Percentiles rank a stretch among this genome's conserved stretches.
Conservation (phyloP, 164 flowering plant species). For the Saururus chinensis region DNA sequence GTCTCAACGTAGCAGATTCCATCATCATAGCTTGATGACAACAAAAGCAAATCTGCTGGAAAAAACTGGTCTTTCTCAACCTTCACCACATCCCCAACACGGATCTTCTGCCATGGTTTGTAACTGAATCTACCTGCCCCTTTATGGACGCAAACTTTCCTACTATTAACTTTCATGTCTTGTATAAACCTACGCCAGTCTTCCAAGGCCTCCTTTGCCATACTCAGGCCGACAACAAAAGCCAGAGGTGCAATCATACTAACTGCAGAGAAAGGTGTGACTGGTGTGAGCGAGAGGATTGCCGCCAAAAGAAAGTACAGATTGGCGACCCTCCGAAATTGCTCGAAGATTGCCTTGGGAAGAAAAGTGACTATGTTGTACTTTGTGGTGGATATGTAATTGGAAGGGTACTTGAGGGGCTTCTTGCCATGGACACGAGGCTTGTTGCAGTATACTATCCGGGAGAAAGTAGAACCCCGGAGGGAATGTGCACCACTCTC, state of each 20-base stretch:
- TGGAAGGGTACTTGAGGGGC: conserved; percentile 26
- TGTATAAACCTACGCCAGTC: conserved; percentile 45
- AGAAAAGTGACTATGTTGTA: conserved; percentile 29
- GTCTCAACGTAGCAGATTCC: conserved; percentile 90
- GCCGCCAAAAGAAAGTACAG: conserved; percentile 39
- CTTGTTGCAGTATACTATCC: conserved; percentile 29
- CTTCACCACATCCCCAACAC: conserved; percentile 66
- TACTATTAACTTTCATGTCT: conserved; percentile 66
- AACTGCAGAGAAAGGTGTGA: conserved; percentile 28
- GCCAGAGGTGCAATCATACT: conserved; percentile 37
- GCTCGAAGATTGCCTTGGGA: conserved; percentile 41
- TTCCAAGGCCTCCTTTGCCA: conserved; percentile 43
- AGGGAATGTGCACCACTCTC: conserved; percentile 12
- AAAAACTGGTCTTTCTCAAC: conserved; percentile 78
- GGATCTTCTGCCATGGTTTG: conserved; percentile 51
- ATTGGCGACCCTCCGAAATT: conserved; percentile 38
- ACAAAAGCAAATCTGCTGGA: conserved; percentile 74
- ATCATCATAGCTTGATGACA: conserved; percentile 73
- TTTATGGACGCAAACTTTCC: conserved; percentile 46
- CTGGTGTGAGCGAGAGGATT: conserved; percentile 26
- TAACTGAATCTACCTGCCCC: conserved; percentile 43
- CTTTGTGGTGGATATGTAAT: conserved; percentile 34
- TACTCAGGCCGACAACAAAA: conserved; percentile 37
- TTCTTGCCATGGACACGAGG: conserved; percentile 24
- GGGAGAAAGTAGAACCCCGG: conserved; percentile 28